Conservation (phyloP, 805 yeast species). For the Candida argentea region DNA sequence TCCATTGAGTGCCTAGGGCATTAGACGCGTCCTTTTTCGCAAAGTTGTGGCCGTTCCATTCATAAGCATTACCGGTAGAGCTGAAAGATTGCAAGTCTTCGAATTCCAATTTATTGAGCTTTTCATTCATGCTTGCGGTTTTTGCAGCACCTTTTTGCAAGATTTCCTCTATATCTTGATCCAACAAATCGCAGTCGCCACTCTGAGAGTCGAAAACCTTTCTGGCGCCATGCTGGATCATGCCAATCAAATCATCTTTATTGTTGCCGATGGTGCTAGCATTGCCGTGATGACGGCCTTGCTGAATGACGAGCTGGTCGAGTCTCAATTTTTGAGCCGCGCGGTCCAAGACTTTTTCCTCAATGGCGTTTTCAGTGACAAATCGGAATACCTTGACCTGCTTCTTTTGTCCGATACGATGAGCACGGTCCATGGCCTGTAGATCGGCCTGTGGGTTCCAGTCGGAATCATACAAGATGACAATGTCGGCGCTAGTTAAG, state of each 20-base stretch:
- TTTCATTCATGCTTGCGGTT: slow-evolving; percentile 68
- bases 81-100: slow-evolving; percentile 92
- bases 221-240: slow-evolving; percentile 97
- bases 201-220: slow-evolving; percentile 57
- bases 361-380: slow-evolving; percentile 93
- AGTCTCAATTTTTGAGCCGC: slow-evolving; percentile 90
- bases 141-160: slow-evolving; percentile 72
- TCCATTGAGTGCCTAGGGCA: slow-evolving; percentile 41
- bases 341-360: slow-evolving; percentile 89
- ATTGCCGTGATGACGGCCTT: slow-evolving; percentile 56
- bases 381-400: slow-evolving; percentile 89
- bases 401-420: slow-evolving; percentile 92
- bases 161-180: slow-evolving; percentile 77
- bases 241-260: slow-evolving; percentile 80
- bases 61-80: slow-evolving; percentile 82
- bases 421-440: slow-evolving; percentile 98
- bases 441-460: slow-evolving; percentile 98
- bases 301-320: slow-evolving; percentile 94
- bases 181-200: slow-evolving; percentile 21
- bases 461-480: slow-evolving; percentile 81
- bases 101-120: slow-evolving; percentile 76
- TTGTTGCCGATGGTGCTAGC: slow-evolving; percentile 38
- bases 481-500: slow-evolving; percentile 85
- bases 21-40: slow-evolving; percentile 43
- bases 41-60: slow-evolving; percentile 90